Conservation (phyloP, 768 basidiomycete species). For the Podaxis rugospora region DNA sequence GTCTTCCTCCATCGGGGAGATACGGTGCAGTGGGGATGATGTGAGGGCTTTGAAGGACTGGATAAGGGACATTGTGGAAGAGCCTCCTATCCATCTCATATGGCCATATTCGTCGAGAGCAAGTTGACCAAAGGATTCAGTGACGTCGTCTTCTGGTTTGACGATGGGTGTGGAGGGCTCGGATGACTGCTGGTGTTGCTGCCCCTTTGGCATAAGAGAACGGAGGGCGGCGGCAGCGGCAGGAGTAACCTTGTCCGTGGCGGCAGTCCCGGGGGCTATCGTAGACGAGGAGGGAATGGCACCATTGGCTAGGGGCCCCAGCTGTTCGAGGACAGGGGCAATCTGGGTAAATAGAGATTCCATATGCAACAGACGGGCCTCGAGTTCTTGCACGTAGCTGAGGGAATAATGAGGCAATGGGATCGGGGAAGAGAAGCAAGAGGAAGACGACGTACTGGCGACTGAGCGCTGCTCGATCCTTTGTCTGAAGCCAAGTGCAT, state of each 20-base stretch:
- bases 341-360: slow-evolving; percentile 82
- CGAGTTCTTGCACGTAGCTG: slow-evolving; percentile 90
- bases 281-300: slow-evolving; percentile 27
- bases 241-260: slow-evolving; percentile 30
- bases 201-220: slow-evolving; percentile 32
- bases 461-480: slow-evolving; percentile 85
- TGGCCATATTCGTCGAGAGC: slow-evolving; percentile 88
- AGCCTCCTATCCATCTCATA: slow-evolving; percentile 89
- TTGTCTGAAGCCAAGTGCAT: slow-evolving; percentile 89
- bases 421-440: not conserved
- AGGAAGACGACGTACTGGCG: slow-evolving; percentile 61
- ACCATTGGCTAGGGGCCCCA: slow-evolving; percentile 52
- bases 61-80: slow-evolving; percentile 88
- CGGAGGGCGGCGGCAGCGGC: slow-evolving; percentile 32
- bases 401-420: slow-evolving; percentile 11
- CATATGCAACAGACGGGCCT: slow-evolving; percentile 84
- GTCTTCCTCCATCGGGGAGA: slow-evolving; percentile 83
- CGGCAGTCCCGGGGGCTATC: slow-evolving; percentile 23
- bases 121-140: slow-evolving; percentile 82
- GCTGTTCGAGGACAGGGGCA: slow-evolving; percentile 71
- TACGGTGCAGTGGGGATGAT: slow-evolving; percentile 67
- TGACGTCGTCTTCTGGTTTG: slow-evolving; percentile 62
- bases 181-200: slow-evolving; percentile 26
- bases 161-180: slow-evolving; percentile 36
- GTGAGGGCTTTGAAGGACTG: slow-evolving; percentile 81